Evolutionary conservation across 2,329 filamentous ascomycete genomes (phyloP), one percentile per base, ranked within the genome.

Genomic region (Pochonia chlamydosporia): DNA sequence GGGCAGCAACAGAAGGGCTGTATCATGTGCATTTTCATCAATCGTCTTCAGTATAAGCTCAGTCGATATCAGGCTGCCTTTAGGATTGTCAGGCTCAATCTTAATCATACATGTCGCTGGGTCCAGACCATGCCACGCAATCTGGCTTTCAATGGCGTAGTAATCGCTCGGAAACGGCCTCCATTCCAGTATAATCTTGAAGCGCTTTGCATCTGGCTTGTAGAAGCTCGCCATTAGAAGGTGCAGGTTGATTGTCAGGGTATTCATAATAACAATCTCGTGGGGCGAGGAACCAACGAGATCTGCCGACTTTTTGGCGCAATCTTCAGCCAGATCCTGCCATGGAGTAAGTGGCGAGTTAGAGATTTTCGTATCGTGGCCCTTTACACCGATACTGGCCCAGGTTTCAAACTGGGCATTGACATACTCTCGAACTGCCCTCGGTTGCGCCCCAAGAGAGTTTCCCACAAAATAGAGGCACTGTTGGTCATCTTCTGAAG

Each of bases 231-330:
- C 84, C 83, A 95, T 82, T 59, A 93, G 71, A 14, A 95, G 65
- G 63, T 95, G 89, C 50, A 95, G 63, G 63, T 95, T 95, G 20
- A 77, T 81, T 2, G 88, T 95, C 58, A 96, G 67, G 1, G 87
- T 91, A 62, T 90, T 88, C 90, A 96, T 96, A 42, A 91, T 79
- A 44, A 89, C 88, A 14, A 95, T 83, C 67, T 96, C 89, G 46
- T 74, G 74, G 1, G 82, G 68, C 3, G 77, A 70, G 0, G 88
- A 87, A 16, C 90, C 90, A 10, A 96, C 84, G 16, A 96, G 72
- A 25, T 79, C 81, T 2, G 85, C 80, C 59, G 85, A 87, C 58
- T 84, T 76, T 43, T 73, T 73, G 24, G 87, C 81, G 26, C 87
- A 84, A 47, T 83, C 81, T 52, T 87, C 87, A 33, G 91, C 87